Base-by-base conservation (phyloP, 345 rosid species). In the Rhizophora apiculata region DNA sequence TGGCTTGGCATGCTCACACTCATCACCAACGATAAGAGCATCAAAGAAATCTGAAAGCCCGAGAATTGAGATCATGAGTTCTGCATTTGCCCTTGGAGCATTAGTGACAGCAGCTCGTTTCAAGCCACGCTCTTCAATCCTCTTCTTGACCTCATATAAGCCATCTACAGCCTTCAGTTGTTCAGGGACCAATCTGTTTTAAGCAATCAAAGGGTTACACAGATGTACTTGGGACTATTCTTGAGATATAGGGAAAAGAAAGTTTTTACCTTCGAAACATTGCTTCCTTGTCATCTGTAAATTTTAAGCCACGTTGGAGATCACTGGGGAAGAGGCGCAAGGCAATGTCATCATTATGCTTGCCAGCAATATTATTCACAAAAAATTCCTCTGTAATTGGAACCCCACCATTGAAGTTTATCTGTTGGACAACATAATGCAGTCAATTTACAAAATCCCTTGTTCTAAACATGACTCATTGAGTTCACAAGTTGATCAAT, bases 31-130 rank as follows among this genome's bases (percentile, higher is more conserved):
- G 62, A 95, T 84, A 63, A 95, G 78, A 68, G 71, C 89, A 20
- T 92, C 84, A 58, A 95, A 90, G 78, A 95, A 95, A 79, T 89
- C 90, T 22, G 72, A 60, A 11, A 92, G 93, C 34, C 99, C 97
- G 1, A 96, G 98, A 57, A 65, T 83, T 3, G 92, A 77, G 73
- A 92, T 87, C 78, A 96, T 83, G 32, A 89, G 83, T 72, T 92
- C 99, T n/a, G 97, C 99, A 82, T 89, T 96, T 27, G 60, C 75
- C 80, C 72, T 86, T 0, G 99, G 97, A 46, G 99, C 95, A 77
- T 96, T 96, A 15, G 99, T 92, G 3, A 96, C 99, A 0, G 96
- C 99, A 27, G 99, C 99, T 3, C 92, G 84, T 81, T 87, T 95
- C 83, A 92, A 60, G 26, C 96, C 96, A 48, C 68, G 91, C 15